Conservation (phyloP, 305 asterid species). For the Petunia hybrid region DNA sequence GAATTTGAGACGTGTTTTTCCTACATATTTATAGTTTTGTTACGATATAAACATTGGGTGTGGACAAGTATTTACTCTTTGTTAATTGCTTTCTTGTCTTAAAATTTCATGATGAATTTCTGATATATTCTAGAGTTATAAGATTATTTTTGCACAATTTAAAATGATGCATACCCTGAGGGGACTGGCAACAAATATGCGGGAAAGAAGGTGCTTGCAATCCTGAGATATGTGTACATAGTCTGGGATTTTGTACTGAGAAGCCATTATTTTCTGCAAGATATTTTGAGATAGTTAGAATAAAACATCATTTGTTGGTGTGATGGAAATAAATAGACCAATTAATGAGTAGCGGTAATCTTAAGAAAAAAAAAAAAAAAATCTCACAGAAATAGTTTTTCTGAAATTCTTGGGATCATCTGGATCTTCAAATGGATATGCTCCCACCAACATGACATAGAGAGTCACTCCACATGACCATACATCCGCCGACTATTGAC, state of each 20-base stretch:
- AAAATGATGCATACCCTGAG: slow-evolving; percentile 48
- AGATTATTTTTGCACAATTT: background rate
- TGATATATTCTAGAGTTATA: background rate
- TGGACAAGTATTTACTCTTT: background rate
- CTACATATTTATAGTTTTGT: background rate
- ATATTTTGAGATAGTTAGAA: background rate
- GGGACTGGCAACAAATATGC: slow-evolving; percentile 72
- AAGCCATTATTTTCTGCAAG: slow-evolving; percentile 71
- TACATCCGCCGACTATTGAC: slow-evolving; percentile 72
- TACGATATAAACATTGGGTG: too few relatives aligned
- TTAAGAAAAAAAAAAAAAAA: background rate
- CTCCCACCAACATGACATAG: slow-evolving; percentile 90
- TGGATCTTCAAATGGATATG: slow-evolving; percentile 86
- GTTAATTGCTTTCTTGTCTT: background rate
- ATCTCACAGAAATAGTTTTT: slow-evolving; percentile 67
- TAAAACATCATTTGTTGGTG: background rate
- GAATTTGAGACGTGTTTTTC: too few relatives aligned
- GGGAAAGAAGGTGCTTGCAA: slow-evolving; percentile 78
- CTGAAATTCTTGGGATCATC: slow-evolving; percentile 79
- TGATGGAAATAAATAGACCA: background rate
- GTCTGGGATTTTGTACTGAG: slow-evolving; percentile 80
- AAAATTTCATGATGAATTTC: background rate
- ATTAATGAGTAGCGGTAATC: background rate
- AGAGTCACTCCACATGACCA: slow-evolving; percentile 96
- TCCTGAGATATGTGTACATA: slow-evolving; percentile 83